Base-by-base conservation (phyloP, 805 yeast species). In the Lachancea lanzarotensis region DNA sequence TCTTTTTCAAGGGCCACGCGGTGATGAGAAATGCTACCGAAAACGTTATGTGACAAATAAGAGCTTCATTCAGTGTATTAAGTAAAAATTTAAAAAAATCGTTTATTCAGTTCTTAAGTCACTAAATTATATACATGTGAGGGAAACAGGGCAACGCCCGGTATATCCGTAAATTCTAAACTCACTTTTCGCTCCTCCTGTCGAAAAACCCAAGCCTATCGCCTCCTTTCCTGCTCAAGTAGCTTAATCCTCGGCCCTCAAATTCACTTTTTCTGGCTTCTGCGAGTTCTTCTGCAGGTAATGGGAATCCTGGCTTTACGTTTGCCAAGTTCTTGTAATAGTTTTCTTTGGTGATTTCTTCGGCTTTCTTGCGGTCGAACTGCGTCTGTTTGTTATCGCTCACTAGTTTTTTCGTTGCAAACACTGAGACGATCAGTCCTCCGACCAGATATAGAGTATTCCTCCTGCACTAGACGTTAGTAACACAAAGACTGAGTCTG, bases 221-320 rank as follows among this genome's bases (percentile, higher is more conserved):
- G 49, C 85, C 86, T 13, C 72, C 65, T 45, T 68, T 74, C 54
- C 85, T 70, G n/a, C 79, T 68, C 32, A 67, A 60, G 45, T 80
- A 81, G 39, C 85, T 75, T 44, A 68, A 67, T 0, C 87, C 86
- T 0, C 82, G 71, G 4, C 89, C 91, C 52, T 81, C 85, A 56
- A 73, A 84, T 54, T 75, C 79, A 43, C 82, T 76, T 50, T 79
- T 78, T 49, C 89, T 66, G 36, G 63, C 55, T 18, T 63, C 66
- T 19, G 55, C 56, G 8, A 39, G 35, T 8, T 18, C 22, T 2
- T 34, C 46, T 1, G 41, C 45, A 3, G 48, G 46, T 20, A 63
- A n/a, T 10, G 82, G 82, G 43, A 78, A 72, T 1, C 85, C 85
- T 1, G 84, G 84, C 50, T 72, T 72, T 11, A 68, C 61, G 38